A percentile compares a stretch with the other conserved stretches of the same genome.
These are phyloP conservation scores for Ettlia oleoabundans DNA, from an alignment of 139 green algal genomes.

Conservation along the genomic window DNA sequence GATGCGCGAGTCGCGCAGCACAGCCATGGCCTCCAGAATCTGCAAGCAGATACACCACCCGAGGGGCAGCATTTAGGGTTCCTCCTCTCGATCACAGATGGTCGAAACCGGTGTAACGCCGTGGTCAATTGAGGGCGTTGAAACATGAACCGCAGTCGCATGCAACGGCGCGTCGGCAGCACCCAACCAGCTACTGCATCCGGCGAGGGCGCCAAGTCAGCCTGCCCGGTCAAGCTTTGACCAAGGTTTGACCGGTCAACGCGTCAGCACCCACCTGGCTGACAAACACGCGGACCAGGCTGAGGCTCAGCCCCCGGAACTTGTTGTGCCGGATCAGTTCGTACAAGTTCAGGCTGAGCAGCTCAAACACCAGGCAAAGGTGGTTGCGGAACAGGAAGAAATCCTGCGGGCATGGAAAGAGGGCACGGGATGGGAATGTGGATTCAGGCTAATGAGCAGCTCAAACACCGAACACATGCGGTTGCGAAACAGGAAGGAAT, in stretches of 20 bases:
- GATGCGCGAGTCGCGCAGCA: conserved; percentile 86
- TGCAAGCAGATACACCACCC: too few species aligned
- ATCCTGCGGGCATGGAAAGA: conserved; percentile 58
- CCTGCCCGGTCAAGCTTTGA: too few species aligned
- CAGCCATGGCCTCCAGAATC: conserved; percentile 86
- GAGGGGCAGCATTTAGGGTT: too few species aligned
- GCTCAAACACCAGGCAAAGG: conserved; percentile 98
- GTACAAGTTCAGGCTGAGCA: conserved; percentile 97
- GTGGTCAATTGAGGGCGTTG: too few species aligned
- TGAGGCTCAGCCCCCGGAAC: conserved; percentile 89
- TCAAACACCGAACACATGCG: not conserved
- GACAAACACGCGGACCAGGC: conserved; percentile 88
- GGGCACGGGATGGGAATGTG: not conserved
- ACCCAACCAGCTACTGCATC: too few species aligned
- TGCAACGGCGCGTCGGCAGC: too few species aligned
- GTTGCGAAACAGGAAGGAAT: not conserved
- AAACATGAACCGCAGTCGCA: too few species aligned
- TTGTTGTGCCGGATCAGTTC: conserved; percentile 96
- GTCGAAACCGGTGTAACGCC: too few species aligned
- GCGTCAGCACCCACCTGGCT: conserved; percentile 62
- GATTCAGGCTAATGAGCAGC: not conserved
- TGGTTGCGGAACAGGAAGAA: conserved; percentile 92
- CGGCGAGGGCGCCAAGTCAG: too few species aligned
- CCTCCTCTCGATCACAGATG: not conserved
- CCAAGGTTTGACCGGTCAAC: too few species aligned